These are phyloP conservation scores for Schwanniomyces etchellsii DNA, from an alignment of 1,139 yeast species.

Conservation along the genomic window DNA sequence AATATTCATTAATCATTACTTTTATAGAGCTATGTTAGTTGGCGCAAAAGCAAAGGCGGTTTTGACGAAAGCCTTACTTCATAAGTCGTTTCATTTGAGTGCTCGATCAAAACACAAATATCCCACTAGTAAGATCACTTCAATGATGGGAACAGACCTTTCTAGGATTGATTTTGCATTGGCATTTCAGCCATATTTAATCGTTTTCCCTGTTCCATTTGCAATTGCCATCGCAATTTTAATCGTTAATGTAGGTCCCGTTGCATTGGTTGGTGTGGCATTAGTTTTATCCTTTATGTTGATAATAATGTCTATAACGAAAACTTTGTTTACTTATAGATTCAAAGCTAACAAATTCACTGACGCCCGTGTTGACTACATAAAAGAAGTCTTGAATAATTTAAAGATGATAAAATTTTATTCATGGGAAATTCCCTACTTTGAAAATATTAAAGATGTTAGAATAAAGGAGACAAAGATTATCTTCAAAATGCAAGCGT, in stretches of 20 bases:
- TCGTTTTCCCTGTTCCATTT: conserved; percentile 59
- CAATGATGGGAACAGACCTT: conserved; percentile 71
- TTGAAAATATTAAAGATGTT: conserved; percentile 32
- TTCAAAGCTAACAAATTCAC: conserved; percentile 42
- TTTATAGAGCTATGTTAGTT: conserved; percentile 51
- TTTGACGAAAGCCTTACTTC: conserved; percentile 27
- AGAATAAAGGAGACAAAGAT: conserved; percentile 45
- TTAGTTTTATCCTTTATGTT: conserved; percentile 27
- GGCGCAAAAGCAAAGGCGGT: conserved; percentile 33
- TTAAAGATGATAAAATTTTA: conserved; percentile 67
- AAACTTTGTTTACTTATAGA: conserved; percentile 37
- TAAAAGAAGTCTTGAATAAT: conserved; percentile 60
- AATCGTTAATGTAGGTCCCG: conserved; percentile 64
- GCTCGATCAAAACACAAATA: conserved; percentile 23
- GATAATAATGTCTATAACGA: conserved; percentile 32
- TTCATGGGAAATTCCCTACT: conserved; percentile 58
- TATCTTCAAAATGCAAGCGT: conserved; percentile 41
- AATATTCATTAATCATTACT: conserved; percentile 54
- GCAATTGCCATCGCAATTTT: conserved; percentile 59
- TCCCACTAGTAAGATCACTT: conserved; percentile 29
- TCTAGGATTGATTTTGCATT: conserved; percentile 75
- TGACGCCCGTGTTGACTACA: conserved; percentile 53
- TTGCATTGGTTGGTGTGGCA: conserved; percentile 63
- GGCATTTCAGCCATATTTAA: conserved; percentile 61
- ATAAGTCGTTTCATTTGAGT: conserved; percentile 25